Conservation (phyloP, 768 basidiomycete genomes). For the Termitomyces sp. region DNA sequence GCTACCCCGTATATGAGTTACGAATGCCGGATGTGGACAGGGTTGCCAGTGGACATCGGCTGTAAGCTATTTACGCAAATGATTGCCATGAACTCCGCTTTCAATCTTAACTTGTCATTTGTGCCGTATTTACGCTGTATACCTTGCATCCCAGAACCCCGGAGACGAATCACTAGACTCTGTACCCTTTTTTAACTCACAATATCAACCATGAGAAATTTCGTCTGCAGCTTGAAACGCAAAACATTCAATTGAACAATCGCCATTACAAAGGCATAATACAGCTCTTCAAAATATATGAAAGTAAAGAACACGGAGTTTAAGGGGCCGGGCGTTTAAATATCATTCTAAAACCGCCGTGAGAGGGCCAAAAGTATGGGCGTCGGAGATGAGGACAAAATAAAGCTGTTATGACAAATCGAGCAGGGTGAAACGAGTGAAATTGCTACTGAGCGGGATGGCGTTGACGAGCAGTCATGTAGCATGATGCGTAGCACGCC, state of each 20-base stretch:
- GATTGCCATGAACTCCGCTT: no score
- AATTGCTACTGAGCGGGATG: constrained; percentile 1
- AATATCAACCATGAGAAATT: background rate
- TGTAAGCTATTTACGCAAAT: constrained; percentile 2
- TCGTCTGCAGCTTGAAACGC: background rate
- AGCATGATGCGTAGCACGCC: background rate
- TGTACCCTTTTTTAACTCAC: no score
- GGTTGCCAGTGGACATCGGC: constrained; percentile 23
- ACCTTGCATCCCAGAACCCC: background rate
- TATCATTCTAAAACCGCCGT: background rate
- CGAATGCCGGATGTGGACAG: no score
- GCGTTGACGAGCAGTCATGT: background rate
- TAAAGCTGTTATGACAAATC: constrained; percentile 14
- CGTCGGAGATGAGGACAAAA: background rate
- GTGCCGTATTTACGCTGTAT: background rate
- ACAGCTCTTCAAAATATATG: constrained; percentile 8
- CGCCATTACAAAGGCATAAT: background rate
- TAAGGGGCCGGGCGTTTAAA: background rate
- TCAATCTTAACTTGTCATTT: no score
- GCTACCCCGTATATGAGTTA: no score
- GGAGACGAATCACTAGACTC: background rate
- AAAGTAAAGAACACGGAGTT: background rate
- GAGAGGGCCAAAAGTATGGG: background rate
- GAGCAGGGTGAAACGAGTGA: constrained; percentile 7
- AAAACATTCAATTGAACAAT: background rate